phyloP scores from a whole-genome alignment of 2,329 filamentous ascomycete species.

The Tothia fuscella region DNA sequence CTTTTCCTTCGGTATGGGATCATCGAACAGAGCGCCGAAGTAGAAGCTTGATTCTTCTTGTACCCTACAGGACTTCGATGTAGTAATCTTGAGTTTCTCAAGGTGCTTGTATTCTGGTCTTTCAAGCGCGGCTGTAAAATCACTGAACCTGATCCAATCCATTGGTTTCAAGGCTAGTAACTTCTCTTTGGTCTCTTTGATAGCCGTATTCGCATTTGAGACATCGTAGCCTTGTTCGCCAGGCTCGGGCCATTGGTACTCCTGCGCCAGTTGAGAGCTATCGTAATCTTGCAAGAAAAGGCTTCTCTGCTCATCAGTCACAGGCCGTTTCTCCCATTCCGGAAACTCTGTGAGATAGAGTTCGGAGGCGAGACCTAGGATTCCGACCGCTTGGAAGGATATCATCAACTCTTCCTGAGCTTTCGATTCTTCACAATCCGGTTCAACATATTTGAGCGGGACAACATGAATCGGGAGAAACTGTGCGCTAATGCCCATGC shows the following conservation, averaged over 20 bases:
- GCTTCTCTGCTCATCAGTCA: constrained; percentile 21
- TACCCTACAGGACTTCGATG: constrained; percentile 3
- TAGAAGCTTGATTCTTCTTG: background rate
- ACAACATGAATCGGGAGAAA: constrained; percentile 27
- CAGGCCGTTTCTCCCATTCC: constrained; percentile 23
- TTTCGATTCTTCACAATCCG: constrained; percentile 11
- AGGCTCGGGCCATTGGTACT: constrained; percentile 7
- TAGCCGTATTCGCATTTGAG: constrained; percentile 22
- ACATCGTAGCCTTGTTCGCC: constrained; percentile 27
- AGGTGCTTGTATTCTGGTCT: constrained; percentile 3
- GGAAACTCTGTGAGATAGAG: constrained; percentile 16
- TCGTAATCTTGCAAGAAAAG: constrained; percentile 26
- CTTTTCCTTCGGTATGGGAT: too few species aligned
- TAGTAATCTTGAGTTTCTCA: constrained; percentile 5
- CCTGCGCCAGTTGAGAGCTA: constrained; percentile 23
- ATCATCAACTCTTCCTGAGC: constrained; percentile 20
- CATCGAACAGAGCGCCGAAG: too few species aligned
- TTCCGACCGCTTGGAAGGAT: constrained; percentile 28
- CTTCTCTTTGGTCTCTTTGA: constrained; percentile 24
- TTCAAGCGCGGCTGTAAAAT: constrained; percentile 12
- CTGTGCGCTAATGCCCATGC: constrained; percentile 14
- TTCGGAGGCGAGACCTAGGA: constrained; percentile 28
- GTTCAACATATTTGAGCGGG: constrained; percentile 21
- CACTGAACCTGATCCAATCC: constrained; percentile 22
- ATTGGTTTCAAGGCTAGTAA: constrained; percentile 26